These are phyloP conservation scores for Cymodocea nodosa DNA, from an alignment of 116 monocot genomes.

Conservation along the genomic window DNA sequence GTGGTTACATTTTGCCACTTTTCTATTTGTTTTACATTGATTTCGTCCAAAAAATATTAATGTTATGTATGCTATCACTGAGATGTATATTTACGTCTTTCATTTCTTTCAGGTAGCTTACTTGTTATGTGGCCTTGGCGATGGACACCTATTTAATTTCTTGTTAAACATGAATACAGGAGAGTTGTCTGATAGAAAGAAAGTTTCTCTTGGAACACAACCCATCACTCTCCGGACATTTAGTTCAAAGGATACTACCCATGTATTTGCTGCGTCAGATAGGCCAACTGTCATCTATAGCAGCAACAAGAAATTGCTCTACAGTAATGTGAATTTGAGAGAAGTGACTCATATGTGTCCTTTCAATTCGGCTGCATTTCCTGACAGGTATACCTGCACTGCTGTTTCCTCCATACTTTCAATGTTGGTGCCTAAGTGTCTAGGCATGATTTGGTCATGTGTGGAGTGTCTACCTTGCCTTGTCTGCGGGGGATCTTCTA, in stretches of 20 bases:
- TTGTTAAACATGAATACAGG: slow-evolving; percentile 51
- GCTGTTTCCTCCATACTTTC: not conserved
- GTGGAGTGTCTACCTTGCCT: too few species aligned
- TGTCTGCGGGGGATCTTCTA: too few species aligned
- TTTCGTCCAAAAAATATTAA: not conserved
- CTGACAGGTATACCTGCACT: slow-evolving; percentile 63
- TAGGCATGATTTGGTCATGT: too few species aligned
- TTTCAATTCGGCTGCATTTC: slow-evolving; percentile 96
- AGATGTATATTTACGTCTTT: not conserved
- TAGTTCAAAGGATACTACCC: slow-evolving; percentile 81
- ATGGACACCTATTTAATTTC: slow-evolving; percentile 93
- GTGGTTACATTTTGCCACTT: not conserved
- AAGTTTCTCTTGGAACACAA: slow-evolving; percentile 91
- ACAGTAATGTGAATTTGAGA: slow-evolving; percentile 97
- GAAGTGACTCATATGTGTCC: slow-evolving; percentile 99
- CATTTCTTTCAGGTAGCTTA: slow-evolving; percentile 49
- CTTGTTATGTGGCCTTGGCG: slow-evolving; percentile 95
- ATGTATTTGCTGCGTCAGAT: slow-evolving; percentile 98
- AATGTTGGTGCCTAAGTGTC: too few species aligned
- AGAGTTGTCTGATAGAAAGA: slow-evolving; percentile 76
- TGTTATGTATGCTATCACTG: not conserved
- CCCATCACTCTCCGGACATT: slow-evolving; percentile 92
- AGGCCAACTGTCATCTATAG: slow-evolving; percentile 98
- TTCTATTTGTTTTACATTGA: not conserved
- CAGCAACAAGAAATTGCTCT: slow-evolving; percentile 98